Conservation (phyloP, 2,329 filamentous ascomycete genomes). For the Conoideocrella luteorostrata region DNA sequence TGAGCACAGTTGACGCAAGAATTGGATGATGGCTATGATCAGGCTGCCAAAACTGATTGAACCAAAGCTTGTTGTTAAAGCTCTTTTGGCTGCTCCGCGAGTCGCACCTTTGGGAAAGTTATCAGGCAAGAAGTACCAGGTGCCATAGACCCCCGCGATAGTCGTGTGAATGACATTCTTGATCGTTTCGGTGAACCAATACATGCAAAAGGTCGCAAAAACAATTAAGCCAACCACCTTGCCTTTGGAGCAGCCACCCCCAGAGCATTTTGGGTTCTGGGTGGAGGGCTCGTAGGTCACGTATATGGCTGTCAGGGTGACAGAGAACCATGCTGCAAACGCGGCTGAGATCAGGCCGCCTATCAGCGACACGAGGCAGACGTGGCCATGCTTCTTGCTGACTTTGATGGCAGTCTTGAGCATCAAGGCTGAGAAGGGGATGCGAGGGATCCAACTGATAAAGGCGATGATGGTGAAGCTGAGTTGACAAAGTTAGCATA, state of each 20-base stretch:
- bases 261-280: slow-evolving; percentile 46
- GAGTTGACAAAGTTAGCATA: background rate
- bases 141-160: slow-evolving; percentile 82
- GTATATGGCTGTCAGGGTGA: slow-evolving; percentile 82
- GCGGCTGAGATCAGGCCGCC: slow-evolving; percentile 71
- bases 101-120: slow-evolving; percentile 73
- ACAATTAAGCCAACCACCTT: slow-evolving; percentile 80
- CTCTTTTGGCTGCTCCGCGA: slow-evolving; percentile 72
- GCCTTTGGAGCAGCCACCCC: slow-evolving; percentile 61
- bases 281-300: slow-evolving; percentile 67
- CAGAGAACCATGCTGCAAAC: slow-evolving; percentile 77
- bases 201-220: slow-evolving; percentile 85
- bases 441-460: slow-evolving; percentile 80
- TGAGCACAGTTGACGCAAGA: slow-evolving; percentile 73
- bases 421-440: slow-evolving; percentile 89
- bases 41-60: slow-evolving; percentile 84
- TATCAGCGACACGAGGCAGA: slow-evolving; percentile 78
- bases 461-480: slow-evolving; percentile 40
- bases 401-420: slow-evolving; percentile 80
- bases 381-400: slow-evolving; percentile 75
- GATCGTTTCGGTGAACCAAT: slow-evolving; percentile 90
- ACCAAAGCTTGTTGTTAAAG: slow-evolving; percentile 86
- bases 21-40: slow-evolving; percentile 80
- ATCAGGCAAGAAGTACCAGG: slow-evolving; percentile 78
- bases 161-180: slow-evolving; percentile 90